Base-by-base conservation (phyloP, 2,329 filamentous ascomycete species). In the Colletotrichum plurivorum region DNA sequence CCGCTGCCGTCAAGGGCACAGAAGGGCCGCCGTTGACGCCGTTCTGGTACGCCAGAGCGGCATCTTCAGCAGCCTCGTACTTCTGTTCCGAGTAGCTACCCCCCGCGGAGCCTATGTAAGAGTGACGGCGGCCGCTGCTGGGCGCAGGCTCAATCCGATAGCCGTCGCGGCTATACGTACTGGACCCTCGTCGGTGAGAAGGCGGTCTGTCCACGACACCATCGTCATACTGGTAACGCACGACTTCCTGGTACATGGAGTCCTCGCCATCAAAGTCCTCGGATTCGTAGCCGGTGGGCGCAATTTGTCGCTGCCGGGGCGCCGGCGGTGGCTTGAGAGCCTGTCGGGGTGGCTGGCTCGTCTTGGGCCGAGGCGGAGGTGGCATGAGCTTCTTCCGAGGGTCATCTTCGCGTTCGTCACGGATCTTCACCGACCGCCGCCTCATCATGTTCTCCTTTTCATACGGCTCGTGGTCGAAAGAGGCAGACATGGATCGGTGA, bases 1-100 rank as follows among this genome's bases (percentile, higher is more conserved):
- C 80, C 65, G 90, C 89, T 2, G 84, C 85, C 4, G 89, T 91
- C 64, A 91, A 77, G 2, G 84, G 83, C 62, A 85, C 73, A 45
- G 78, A 74, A 3, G 82, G 75, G 7, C 81, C 83, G 41, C 85
- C 85, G 49, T 76, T 82, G 6, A 87, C 80, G 4, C 85, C 82
- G 18, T 89, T 84, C 74, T 90, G 88, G 75, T 91, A 90, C 25
- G 75, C 77, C 20, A 79, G 73, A 36, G 85, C 85, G 68, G 79
- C 75, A 20, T 80, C 79, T 5, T 86, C 70, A 71, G 87, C 82
- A 27, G 82, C 80, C 62, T 83, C 80, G 58, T 84, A 83, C 67
- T 79, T 84, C 59, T 79, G 76, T 48, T 84, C 78, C 51, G 64
- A 55, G 43, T 80, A 78, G 27, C 72, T 79, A 64, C 73, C 78